phyloP scores from a whole-genome alignment of 2,329 filamentous ascomycete species.

The Epichloe uncinata region DNA sequence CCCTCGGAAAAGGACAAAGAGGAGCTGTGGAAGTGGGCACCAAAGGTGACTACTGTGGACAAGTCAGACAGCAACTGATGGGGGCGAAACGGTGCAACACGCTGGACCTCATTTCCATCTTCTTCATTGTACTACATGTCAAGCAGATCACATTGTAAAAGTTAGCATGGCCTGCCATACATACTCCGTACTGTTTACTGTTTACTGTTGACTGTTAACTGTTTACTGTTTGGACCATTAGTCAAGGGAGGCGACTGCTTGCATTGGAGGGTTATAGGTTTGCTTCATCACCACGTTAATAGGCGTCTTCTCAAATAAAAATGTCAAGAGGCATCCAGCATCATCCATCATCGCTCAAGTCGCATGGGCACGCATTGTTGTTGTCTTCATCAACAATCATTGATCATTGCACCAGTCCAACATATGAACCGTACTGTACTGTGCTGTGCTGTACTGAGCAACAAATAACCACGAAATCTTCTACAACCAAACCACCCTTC shows the following conservation, averaged over 20 bases:
- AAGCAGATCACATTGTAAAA: background rate
- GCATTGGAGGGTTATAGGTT: too few species aligned
- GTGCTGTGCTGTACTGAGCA: background rate
- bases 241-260: background rate
- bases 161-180: background rate
- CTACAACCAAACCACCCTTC: conserved; percentile 6
- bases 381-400: background rate
- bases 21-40: conserved; percentile 46
- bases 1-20: conserved; percentile 65
- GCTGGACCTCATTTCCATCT: background rate
- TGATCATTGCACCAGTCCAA: conserved; percentile 2
- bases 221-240: too few species aligned
- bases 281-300: too few species aligned
- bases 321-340: too few species aligned
- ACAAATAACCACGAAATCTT: conserved; percentile 2
- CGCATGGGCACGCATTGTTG: background rate
- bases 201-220: too few species aligned
- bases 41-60: conserved; percentile 50
- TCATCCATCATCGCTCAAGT: too few species aligned
- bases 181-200: too few species aligned
- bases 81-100: background rate
- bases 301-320: too few species aligned
- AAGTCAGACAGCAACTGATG: conserved; percentile 6
- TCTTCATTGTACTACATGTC: too few species aligned
- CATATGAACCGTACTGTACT: conserved; percentile 1